Conservation (phyloP, 73 alveolate species). For the Breviolum minutum region DNA sequence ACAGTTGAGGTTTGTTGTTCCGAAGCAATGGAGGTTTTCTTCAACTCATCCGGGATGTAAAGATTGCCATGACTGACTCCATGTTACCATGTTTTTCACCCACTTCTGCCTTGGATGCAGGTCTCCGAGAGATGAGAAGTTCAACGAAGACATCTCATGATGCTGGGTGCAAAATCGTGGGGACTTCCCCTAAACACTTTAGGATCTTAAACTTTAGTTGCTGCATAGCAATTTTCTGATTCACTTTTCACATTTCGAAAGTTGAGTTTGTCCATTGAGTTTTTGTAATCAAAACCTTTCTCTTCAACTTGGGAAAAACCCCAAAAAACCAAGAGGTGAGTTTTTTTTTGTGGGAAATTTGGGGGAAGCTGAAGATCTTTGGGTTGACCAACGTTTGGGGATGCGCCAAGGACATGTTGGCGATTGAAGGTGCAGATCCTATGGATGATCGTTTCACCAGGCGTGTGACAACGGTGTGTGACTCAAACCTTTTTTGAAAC, state of each 20-base stretch:
- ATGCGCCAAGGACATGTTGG: not conserved
- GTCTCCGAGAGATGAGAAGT: constrained; percentile 11
- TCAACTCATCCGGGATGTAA: too few relatives aligned
- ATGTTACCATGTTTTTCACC: not conserved
- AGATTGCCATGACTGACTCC: too few relatives aligned
- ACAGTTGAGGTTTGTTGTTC: not conserved
- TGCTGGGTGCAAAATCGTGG: not conserved
- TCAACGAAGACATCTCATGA: constrained; percentile 20
- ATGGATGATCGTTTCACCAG: constrained; percentile 77
- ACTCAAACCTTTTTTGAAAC: not conserved
- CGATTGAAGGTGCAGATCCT: constrained; percentile 75
- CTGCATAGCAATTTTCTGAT: too few relatives aligned
- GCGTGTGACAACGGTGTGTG: not conserved
- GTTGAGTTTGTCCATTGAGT: too few relatives aligned
- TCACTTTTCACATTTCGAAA: too few relatives aligned
- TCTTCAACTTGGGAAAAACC: too few relatives aligned
- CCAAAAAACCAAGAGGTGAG: not conserved
- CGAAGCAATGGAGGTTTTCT: too few relatives aligned
- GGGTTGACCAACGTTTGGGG: not conserved
- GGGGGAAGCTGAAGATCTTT: not conserved
- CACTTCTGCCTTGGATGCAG: not conserved
- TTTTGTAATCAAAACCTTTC: too few relatives aligned
- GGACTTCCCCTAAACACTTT: not conserved
- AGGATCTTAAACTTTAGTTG: not conserved
- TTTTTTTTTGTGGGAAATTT: not conserved